Percentiles rank a stretch among this genome's conserved stretches.
Conservation (phyloP, 2,329 filamentous ascomycete species). For the Colletotrichum liaoningense region DNA sequence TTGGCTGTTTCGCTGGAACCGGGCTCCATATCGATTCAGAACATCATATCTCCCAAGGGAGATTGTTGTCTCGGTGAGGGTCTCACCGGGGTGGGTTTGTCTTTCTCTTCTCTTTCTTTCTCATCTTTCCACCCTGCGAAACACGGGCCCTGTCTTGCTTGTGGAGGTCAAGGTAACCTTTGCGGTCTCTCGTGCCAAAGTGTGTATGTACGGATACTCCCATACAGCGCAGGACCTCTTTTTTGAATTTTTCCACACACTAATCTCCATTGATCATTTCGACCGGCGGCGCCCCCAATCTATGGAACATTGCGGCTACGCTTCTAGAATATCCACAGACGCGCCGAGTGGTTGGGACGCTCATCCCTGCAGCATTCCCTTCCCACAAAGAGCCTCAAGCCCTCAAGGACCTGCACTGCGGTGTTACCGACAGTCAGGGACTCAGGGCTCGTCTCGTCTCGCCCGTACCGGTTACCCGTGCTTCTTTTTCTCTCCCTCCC, state of each 20-base stretch:
- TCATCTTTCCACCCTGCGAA: conserved; percentile 12
- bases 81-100: conserved; percentile 23
- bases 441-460: neutral
- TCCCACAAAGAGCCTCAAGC: neutral
- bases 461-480: neutral
- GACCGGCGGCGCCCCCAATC: conserved; percentile 8
- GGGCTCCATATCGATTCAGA: neutral
- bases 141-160: conserved; percentile 3
- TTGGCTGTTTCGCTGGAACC: neutral
- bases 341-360: conserved; percentile 25
- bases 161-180: neutral
- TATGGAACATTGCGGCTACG: conserved; percentile 14
- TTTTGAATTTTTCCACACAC: neutral
- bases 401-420: conserved; percentile 12
- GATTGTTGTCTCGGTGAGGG: conserved; percentile 26
- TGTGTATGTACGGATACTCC: too few relatives aligned
- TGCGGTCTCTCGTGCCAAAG: neutral
- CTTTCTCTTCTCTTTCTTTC: neutral
- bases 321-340: conserved; percentile 26
- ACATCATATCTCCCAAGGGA: neutral
- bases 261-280: conserved; percentile 22
- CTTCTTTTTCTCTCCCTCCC: neutral
- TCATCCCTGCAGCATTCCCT: neutral
- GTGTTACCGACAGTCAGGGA: conserved; percentile 26
- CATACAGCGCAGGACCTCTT: neutral